Conservation (phyloP, 164 flowering plant genomes). For the Platanus orientalis region DNA sequence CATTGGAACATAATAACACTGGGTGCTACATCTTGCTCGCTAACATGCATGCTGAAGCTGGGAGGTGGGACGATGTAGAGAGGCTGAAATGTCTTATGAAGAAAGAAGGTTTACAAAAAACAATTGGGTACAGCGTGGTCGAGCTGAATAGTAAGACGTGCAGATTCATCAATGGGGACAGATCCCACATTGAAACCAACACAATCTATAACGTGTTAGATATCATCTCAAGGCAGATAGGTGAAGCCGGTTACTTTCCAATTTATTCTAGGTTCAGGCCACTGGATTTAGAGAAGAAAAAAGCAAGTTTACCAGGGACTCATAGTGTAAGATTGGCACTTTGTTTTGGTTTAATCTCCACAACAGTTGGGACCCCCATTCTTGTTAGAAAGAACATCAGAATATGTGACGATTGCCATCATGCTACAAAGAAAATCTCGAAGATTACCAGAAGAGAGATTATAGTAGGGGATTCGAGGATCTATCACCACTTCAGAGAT, state of each 20-base stretch:
- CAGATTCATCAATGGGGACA: slow-evolving; percentile 45
- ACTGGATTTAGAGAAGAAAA: slow-evolving; percentile 20
- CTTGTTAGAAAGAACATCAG: slow-evolving; percentile 53
- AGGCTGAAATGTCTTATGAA: slow-evolving; percentile 41
- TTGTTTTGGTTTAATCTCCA: slow-evolving; percentile 50
- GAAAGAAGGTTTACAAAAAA: slow-evolving; percentile 36
- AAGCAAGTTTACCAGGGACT: slow-evolving; percentile 25
- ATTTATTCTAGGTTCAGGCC: slow-evolving; percentile 33
- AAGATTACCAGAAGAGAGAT: slow-evolving; percentile 44
- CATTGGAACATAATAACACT: slow-evolving; percentile 50
- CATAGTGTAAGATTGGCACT: slow-evolving; percentile 69
- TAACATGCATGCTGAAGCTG: slow-evolving; percentile 63
- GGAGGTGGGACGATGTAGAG: slow-evolving; percentile 61
- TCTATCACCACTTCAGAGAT: slow-evolving; percentile 56
- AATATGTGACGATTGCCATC: slow-evolving; percentile 55
- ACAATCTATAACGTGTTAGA: slow-evolving; percentile 38
- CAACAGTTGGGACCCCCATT: slow-evolving; percentile 39
- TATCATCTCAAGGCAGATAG: slow-evolving; percentile 31
- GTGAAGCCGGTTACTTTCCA: slow-evolving; percentile 23
- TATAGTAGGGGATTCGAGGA: slow-evolving; percentile 50
- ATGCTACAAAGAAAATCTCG: slow-evolving; percentile 47
- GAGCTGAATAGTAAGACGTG: slow-evolving; percentile 31
- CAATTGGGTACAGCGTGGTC: slow-evolving; percentile 31
- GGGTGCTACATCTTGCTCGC: slow-evolving; percentile 65
- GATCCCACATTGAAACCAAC: slow-evolving; percentile 27